These are phyloP conservation scores for Gamarada debralockiae DNA, from an alignment of 495 filamentous ascomycete species.

Conservation along the genomic window DNA sequence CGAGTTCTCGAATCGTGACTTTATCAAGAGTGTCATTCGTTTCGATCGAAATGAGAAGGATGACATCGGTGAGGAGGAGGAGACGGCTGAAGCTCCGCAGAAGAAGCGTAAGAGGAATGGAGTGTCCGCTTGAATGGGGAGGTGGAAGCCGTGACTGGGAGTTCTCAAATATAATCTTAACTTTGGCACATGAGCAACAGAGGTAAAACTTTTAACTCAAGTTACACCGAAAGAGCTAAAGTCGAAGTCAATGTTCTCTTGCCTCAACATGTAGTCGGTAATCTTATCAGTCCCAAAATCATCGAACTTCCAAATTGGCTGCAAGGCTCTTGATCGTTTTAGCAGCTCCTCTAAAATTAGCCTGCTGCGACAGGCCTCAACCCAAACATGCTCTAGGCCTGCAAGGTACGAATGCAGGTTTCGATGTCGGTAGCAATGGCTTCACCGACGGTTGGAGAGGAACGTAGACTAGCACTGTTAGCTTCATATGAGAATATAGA, in stretches of 20 bases:
- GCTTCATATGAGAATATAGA: too few relatives aligned
- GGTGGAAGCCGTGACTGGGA: too few relatives aligned
- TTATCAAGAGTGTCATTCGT: constrained; percentile 5
- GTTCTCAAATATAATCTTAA: not conserved
- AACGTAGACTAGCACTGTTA: not conserved
- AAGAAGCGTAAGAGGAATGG: not conserved
- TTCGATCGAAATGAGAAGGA: not conserved
- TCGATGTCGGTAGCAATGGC: not conserved
- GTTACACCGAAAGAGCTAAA: too few relatives aligned
- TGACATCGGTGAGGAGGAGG: not conserved
- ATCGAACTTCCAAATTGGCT: too few relatives aligned
- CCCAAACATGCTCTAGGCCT: not conserved
- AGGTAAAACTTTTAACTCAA: too few relatives aligned
- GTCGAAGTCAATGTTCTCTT: too few relatives aligned
- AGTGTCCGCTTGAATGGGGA: not conserved
- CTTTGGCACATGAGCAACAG: too few relatives aligned
- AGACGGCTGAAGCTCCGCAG: not conserved
- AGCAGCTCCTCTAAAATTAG: constrained; percentile 2
- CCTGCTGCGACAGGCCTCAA: not conserved
- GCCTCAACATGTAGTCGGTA: too few relatives aligned
- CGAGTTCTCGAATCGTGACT: constrained; percentile 6
- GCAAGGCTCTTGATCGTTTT: too few relatives aligned
- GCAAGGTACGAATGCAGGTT: not conserved
- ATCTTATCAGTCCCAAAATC: too few relatives aligned
- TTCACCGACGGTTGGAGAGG: not conserved